Evolutionary conservation across 495 filamentous ascomycete species (phyloP).

Genomic region (Aspergillus cristatus): DNA sequence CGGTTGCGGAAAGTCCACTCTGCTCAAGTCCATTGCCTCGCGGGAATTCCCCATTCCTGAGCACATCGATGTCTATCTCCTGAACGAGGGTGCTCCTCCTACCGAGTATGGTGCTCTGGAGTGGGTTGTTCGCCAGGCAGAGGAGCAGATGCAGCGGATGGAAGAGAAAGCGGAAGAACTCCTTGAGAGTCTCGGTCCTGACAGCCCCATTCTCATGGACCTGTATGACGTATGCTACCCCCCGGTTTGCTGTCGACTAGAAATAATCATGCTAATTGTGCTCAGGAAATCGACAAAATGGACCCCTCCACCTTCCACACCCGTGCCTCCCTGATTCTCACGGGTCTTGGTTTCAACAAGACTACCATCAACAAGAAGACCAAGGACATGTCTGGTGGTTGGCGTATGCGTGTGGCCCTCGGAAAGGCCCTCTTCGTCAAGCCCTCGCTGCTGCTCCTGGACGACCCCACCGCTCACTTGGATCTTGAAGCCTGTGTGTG

Average conservation of each 20-base stretch:
- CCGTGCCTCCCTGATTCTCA: constrained; percentile 91
- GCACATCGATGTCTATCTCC: constrained; percentile 94
- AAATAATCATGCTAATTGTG: neutral
- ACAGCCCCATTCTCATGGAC: constrained; percentile 84
- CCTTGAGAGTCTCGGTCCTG: constrained; percentile 83
- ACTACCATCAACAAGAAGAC: constrained; percentile 95
- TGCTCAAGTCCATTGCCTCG: constrained; percentile 87
- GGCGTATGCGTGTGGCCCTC: constrained; percentile 98
- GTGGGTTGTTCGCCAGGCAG: constrained; percentile 94
- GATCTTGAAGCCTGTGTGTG: constrained; percentile 99
- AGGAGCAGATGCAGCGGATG: constrained; percentile 83
- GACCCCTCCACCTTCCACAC: constrained; percentile 99
- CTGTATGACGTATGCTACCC: constrained; percentile 78
- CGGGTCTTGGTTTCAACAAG: constrained; percentile 99
- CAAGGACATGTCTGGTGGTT: constrained; percentile 99
- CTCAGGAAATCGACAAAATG: constrained; percentile 97
- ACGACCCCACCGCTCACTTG: constrained; percentile 98
- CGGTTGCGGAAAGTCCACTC: constrained; percentile 95
- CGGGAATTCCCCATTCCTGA: constrained; percentile 95
- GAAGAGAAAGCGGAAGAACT: constrained; percentile 85
- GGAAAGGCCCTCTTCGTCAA: constrained; percentile 98
- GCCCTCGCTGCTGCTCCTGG: constrained; percentile 87
- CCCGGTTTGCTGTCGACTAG: constrained; percentile 2
- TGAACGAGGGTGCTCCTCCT: constrained; percentile 95
- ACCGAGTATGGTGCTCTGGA: constrained; percentile 84